Evolutionary conservation across 331 rosid species (phyloP).

Genomic region (Quercus phellos): DNA sequence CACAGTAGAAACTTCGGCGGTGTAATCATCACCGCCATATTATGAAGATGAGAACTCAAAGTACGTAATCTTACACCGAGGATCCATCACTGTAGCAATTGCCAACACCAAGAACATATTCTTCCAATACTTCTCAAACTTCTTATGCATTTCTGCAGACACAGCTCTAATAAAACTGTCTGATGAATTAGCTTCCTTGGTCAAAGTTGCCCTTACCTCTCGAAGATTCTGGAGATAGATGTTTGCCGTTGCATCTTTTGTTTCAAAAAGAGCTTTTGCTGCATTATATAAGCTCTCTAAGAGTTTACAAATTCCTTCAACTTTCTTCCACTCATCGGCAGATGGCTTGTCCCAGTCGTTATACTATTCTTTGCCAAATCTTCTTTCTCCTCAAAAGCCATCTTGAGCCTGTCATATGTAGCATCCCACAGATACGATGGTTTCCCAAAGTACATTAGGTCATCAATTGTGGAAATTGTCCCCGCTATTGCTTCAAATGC

Average conservation of each 20-base stretch:
- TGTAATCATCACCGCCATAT: background rate
- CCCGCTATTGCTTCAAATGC: background rate
- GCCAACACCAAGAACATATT: constrained; percentile 14
- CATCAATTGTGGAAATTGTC: background rate
- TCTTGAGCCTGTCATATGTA: background rate
- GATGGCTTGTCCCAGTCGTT: constrained; percentile 1
- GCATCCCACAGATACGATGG: constrained; percentile 1
- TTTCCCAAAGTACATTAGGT: background rate
- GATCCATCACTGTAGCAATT: constrained; percentile 16
- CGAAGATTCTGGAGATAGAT: constrained; percentile 10
- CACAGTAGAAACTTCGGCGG: background rate
- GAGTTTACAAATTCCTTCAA: constrained; percentile 5
- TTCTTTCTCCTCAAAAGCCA: constrained; percentile 1
- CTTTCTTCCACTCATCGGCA: constrained; percentile 10
- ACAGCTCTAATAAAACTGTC: background rate
- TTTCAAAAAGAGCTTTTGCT: background rate
- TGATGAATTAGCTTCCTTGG: background rate
- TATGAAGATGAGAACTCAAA: constrained; percentile 2
- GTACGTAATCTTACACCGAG: constrained; percentile 10
- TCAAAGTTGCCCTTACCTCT: background rate
- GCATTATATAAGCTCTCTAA: constrained; percentile 1
- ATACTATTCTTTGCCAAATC: background rate
- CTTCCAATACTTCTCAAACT: constrained; percentile 12
- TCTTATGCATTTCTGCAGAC: background rate
- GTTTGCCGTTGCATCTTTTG: background rate